Base-by-base conservation (phyloP, 1,284 basidiomycete genomes). In the Takashimella koratensis region DNA sequence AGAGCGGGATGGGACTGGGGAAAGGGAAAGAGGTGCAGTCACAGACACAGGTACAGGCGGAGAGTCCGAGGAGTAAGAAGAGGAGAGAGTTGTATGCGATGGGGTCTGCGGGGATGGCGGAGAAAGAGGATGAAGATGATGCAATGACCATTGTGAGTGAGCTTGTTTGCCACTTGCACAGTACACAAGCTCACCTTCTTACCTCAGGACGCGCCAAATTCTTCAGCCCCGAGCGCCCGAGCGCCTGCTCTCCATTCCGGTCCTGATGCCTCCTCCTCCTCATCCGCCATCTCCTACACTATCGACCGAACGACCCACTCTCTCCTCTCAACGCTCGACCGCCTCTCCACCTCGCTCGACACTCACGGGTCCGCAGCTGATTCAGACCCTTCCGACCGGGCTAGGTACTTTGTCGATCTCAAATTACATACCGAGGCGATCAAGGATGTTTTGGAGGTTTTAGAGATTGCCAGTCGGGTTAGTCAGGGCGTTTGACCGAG, bases 391-490 rank as follows among this genome's bases (percentile, higher is more conserved):
- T 8, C 23, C 22, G 57, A 63, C 26, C 51, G 54, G 16, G 58
- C 61, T 21, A 56, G 60, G 23, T 67, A 57, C 46, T 70, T 70
- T 51, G 65, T 70, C 19, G 65, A 71, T 53, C 49, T 69, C 51
- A 71, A 71, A 49, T 41, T 68, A 8, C 68, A 71, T 47, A 69
- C 67, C 13, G 67, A 71, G 49, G 68, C 68, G 6, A 66, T 71
- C 30, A 63, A 63, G 54, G 68, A 71, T 54, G 63, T 69, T 1
- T 39, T 71, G 43, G 58, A 55, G 8, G 66, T 67, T 2, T 13
- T 67, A 30, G 57, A 52, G 26, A 50, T 48, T 57, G 57, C 67
- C n/a, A 47, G 55, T 36, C 8, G 16, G 30, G 30, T 16, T 36
- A 16, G 30, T 8, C 8, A 36, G 30, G 30, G 30, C n/a, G n/a